Percentiles rank a stretch among this genome's conserved stretches.
Conservation (phyloP, 768 basidiomycete species). For the Mycena amicta region DNA sequence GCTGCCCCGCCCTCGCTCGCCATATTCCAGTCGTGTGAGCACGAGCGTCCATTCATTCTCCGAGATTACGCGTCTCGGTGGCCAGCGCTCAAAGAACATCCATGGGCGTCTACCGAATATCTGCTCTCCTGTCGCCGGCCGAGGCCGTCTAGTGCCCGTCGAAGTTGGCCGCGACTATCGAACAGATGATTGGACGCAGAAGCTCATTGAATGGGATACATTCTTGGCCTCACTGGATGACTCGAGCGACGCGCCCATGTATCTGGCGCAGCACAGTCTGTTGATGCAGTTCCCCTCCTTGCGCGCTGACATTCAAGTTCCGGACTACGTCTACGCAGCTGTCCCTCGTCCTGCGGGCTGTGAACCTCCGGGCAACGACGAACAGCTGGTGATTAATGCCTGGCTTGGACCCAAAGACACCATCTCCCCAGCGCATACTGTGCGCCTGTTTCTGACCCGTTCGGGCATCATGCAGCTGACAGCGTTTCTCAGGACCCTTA, state of each 20-base stretch:
- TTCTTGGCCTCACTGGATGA: slow-evolving; percentile 60
- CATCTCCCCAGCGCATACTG: slow-evolving; percentile 88
- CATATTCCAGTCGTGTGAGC: slow-evolving; percentile 49
- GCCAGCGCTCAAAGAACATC: slow-evolving; percentile 73
- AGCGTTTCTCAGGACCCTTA: slow-evolving; percentile 77
- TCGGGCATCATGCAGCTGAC: slow-evolving; percentile 10
- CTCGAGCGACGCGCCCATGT: slow-evolving; percentile 45
- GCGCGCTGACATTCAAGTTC: slow-evolving; percentile 73
- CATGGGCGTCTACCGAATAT: slow-evolving; percentile 75
- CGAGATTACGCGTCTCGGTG: slow-evolving; percentile 64
- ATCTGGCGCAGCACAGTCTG: slow-evolving; percentile 91
- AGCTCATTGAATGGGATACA: slow-evolving; percentile 73
- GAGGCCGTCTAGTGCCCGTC: slow-evolving; percentile 85
- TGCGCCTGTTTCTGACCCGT: slow-evolving; percentile 27
- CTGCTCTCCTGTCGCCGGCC: slow-evolving; percentile 71
- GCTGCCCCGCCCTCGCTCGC: slow-evolving; percentile 57
- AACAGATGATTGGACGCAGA: slow-evolving; percentile 77
- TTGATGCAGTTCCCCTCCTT: slow-evolving; percentile 83
- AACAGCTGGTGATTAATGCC: slow-evolving; percentile 67
- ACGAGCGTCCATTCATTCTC: slow-evolving; percentile 71
- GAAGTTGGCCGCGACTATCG: slow-evolving; percentile 89
- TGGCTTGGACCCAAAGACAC: slow-evolving; percentile 86
- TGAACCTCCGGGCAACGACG: slow-evolving; percentile 63
- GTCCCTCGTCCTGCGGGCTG: slow-evolving; percentile 57
- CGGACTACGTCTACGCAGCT: slow-evolving; percentile 84